Base-by-base conservation (phyloP, 176 grass and related monocot species). In the Aegilops bicornis region DNA sequence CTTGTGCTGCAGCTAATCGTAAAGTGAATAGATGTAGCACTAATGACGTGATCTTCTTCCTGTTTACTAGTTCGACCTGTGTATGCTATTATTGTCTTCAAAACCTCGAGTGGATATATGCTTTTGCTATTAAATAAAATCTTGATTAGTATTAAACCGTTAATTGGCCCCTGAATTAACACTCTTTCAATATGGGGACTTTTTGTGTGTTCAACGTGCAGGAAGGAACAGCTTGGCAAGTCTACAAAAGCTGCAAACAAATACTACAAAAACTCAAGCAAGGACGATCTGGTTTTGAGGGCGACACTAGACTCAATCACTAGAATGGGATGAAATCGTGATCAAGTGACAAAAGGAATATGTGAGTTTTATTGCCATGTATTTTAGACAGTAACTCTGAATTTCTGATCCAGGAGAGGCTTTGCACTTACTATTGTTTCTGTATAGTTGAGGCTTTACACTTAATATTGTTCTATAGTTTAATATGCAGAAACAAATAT, bases 271-370 rank as follows among this genome's bases (percentile, higher is more conserved):
- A 76, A 86, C 0, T 78, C 72, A 0, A 83, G 50, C 62, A 43
- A 86, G 68, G 90, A 93, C 25, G 86, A 92, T 17, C 88, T 89
- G 2, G 88, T 94, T 48, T 90, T 92, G 2, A 87, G 83, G 86
- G 95, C 92, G n/a, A 88, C 80, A 1, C 32, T 79, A 35, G 85
- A 87, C 13, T 30, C 45, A 7, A 82, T 78, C 47, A 79, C 86
- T 22, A 86, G 85, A 63, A 90, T 84, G 0, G 56, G 56, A 15
- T 86, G 7, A 76, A 73, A 9, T 20, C 0, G 23, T 15, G 30
- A 17, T 32, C 6, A 0, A 7, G 7, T 19, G 15, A 68, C 64
- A 68, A 33, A 10, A 68, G 4, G 8, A 65, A 68, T 7, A 4
- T 68, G 30, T 68, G 65, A 69, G 31, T 69, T 61, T 19, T 69